These are phyloP conservation scores for Thuja plicata DNA, from an alignment of 83 land plant species.

Conservation along the genomic window DNA sequence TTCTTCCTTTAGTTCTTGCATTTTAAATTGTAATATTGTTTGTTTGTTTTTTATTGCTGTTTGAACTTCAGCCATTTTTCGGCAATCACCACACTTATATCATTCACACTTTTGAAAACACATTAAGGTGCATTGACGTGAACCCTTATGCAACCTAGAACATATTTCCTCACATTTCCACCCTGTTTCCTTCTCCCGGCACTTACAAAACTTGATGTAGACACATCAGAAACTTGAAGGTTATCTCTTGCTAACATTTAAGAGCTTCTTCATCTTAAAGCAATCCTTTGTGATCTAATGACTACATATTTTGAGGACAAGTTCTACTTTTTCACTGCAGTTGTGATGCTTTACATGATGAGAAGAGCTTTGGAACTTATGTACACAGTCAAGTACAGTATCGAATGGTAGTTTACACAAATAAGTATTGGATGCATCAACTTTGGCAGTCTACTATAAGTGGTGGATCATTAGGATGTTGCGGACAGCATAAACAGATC, in stretches of 20 bases:
- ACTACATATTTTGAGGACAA: neutral
- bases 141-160: neutral
- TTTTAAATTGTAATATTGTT: neutral
- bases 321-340: neutral
- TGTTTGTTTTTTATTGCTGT: neutral
- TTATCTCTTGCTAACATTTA: neutral
- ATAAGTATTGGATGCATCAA: neutral
- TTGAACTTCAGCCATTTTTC: neutral
- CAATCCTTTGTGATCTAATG: neutral
- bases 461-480: neutral
- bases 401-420: too few species aligned
- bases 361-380: neutral
- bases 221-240: neutral
- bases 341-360: conserved; percentile 2
- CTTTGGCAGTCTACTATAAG: neutral
- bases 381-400: neutral
- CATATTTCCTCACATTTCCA: neutral
- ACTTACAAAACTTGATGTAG: neutral
- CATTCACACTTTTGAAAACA: neutral
- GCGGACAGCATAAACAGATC: conserved; percentile 8
- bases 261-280: neutral
- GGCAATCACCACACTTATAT: neutral
- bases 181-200: neutral
- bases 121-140: neutral
- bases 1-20: neutral